Evolutionary conservation across 768 basidiomycete species (phyloP).

Genomic region (Pleurotus platypus): DNA sequence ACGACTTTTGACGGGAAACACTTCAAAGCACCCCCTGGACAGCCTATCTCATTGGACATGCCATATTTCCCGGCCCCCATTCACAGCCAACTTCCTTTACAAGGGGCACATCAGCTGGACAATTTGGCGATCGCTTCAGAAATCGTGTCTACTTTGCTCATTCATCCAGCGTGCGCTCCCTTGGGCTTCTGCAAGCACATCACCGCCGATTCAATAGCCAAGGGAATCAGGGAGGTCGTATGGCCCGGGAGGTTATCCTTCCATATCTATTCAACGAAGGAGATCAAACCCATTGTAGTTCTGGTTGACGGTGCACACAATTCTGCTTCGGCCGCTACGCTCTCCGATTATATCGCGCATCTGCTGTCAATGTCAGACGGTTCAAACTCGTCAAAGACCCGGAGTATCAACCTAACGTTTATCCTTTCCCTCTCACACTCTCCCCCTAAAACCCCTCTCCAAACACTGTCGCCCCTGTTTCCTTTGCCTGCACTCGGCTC

Average conservation of each 20-base stretch:
- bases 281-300: slow-evolving; percentile 29
- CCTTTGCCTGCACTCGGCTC: slow-evolving; percentile 23
- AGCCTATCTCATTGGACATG: slow-evolving; percentile 39
- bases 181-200: slow-evolving; percentile 31
- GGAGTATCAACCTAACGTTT: slow-evolving; percentile 51
- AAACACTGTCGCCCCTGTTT: slow-evolving; percentile 71
- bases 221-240: slow-evolving; percentile 53
- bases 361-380: slow-evolving; percentile 15
- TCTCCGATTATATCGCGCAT: slow-evolving; percentile 62
- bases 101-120: slow-evolving; percentile 80
- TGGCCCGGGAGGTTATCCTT: slow-evolving; percentile 91
- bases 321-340: slow-evolving; percentile 63
- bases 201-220: slow-evolving; percentile 41
- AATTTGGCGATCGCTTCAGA: slow-evolving; percentile 74
- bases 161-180: slow-evolving; percentile 28
- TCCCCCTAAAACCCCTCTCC: slow-evolving; percentile 74
- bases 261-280: slow-evolving; percentile 24
- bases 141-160: slow-evolving; percentile 55
- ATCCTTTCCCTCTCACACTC: slow-evolving; percentile 84
- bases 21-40: slow-evolving; percentile 33
- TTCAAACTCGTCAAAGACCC: slow-evolving; percentile 3
- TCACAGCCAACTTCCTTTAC: slow-evolving; percentile 55
- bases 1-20: slow-evolving; percentile 26
- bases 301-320: slow-evolving; percentile 97
- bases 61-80: slow-evolving; percentile 42